These are phyloP conservation scores for Phialocephala sp. DNA, from an alignment of 2,329 filamentous ascomycete genomes.

Conservation along the genomic window DNA sequence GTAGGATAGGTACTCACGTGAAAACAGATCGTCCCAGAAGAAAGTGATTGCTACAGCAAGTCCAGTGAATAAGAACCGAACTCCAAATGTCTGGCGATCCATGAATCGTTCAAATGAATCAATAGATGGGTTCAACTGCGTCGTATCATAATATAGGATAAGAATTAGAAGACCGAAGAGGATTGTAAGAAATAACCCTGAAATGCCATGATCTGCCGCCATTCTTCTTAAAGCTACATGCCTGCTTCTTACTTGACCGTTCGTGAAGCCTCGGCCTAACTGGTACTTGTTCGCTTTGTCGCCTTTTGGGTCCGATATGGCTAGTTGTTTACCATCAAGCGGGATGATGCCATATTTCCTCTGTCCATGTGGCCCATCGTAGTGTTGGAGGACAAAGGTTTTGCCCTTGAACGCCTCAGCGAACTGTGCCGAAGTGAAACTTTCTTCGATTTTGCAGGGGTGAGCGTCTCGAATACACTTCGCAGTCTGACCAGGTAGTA, in stretches of 20 bases:
- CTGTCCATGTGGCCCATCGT: neutral
- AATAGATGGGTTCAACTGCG: neutral
- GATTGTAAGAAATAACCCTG: neutral
- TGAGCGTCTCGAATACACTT: neutral
- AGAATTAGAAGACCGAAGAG: slow-evolving; percentile 3
- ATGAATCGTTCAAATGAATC: slow-evolving; percentile 10
- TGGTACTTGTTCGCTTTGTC: no score
- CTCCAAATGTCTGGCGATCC: slow-evolving; percentile 12
- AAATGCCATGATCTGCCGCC: neutral
- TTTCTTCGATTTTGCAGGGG: neutral
- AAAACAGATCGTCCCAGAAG: slow-evolving; percentile 17
- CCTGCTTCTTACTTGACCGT: neutral
- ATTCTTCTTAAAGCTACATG: neutral
- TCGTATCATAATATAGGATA: slow-evolving; percentile 4
- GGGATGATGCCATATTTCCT: slow-evolving; percentile 4
- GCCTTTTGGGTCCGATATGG: no score
- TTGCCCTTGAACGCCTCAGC: neutral
- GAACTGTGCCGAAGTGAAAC: neutral
- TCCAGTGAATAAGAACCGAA: slow-evolving; percentile 6
- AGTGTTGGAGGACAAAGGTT: neutral
- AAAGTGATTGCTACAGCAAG: slow-evolving; percentile 11
- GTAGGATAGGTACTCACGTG: neutral
- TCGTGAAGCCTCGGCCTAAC: no score
- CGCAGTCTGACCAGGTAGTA: neutral
- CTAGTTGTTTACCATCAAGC: no score